Evolutionary conservation across 2,329 filamentous ascomycete species (phyloP).

Genomic region (Phoma herbarum): DNA sequence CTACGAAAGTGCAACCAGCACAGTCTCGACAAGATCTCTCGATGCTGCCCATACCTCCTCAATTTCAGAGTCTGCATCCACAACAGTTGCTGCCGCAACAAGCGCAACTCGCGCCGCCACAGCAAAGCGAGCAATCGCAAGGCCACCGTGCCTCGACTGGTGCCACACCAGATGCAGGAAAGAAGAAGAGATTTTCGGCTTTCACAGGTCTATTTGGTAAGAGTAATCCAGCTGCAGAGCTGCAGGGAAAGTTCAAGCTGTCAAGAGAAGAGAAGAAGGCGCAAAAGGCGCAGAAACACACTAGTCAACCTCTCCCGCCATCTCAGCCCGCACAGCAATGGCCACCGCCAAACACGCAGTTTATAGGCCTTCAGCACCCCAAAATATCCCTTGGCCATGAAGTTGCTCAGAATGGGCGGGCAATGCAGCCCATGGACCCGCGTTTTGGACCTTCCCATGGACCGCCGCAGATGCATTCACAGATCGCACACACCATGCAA

Average conservation of each 20-base stretch:
- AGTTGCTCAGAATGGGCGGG: constrained; percentile 26
- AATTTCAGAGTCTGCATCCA: constrained; percentile 33
- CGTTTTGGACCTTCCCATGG: constrained; percentile 24
- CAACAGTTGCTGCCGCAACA: constrained; percentile 13
- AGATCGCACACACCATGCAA: constrained; percentile 25
- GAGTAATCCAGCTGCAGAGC: constrained; percentile 43
- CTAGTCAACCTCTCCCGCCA: constrained; percentile 23
- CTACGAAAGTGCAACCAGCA: constrained; percentile 40
- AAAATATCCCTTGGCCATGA: constrained; percentile 27
- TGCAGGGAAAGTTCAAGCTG: constrained; percentile 44
- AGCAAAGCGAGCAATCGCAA: constrained; percentile 22
- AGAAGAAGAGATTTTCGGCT: constrained; percentile 58
- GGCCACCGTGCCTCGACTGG: constrained; percentile 26
- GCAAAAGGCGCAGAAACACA: constrained; percentile 42
- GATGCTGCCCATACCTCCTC: constrained; percentile 33
- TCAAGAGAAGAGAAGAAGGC: constrained; percentile 51
- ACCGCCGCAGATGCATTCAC: constrained; percentile 17
- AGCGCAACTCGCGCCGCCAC: constrained; percentile 18
- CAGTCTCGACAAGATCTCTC: constrained; percentile 42
- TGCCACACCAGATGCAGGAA: constrained; percentile 36
- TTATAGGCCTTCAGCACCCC: constrained; percentile 28
- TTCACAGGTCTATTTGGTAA: constrained; percentile 56
- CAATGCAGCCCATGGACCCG: constrained; percentile 28
- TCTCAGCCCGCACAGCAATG: constrained; percentile 25
- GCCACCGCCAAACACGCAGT: constrained; percentile 30